Conservation (phyloP, 2,329 filamentous ascomycete genomes). For the Camillea tinctor region DNA sequence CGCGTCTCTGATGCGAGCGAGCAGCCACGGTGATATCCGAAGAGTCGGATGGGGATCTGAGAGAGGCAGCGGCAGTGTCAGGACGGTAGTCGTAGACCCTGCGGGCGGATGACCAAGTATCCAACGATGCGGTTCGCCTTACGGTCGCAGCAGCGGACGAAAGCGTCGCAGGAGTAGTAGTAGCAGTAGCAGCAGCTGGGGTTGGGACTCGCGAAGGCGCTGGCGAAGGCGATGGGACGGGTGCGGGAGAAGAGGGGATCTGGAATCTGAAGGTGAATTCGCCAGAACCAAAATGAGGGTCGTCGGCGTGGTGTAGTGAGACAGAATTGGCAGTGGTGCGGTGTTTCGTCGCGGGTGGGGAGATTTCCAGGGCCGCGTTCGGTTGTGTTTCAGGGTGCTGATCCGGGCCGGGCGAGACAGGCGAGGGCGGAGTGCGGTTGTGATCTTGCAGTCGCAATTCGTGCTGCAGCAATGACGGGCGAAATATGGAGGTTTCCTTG, state of each 20-base stretch:
- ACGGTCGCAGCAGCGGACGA: not conserved
- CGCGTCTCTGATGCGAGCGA: slow-evolving; percentile 38
- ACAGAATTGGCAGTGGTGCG: slow-evolving; percentile 17
- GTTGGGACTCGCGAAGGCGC: too few species aligned
- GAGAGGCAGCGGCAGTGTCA: slow-evolving; percentile 17
- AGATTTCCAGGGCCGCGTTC: slow-evolving; percentile 21
- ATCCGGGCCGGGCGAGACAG: slow-evolving; percentile 38
- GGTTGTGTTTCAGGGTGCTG: slow-evolving; percentile 28
- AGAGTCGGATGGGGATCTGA: slow-evolving; percentile 29
- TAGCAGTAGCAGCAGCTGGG: slow-evolving; percentile 6
- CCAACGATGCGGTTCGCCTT: slow-evolving; percentile 40
- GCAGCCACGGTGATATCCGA: slow-evolving; percentile 30
- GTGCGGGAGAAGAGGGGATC: slow-evolving; percentile 28
- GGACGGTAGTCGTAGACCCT: slow-evolving; percentile 10
- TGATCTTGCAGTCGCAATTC: slow-evolving; percentile 33
- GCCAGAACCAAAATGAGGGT: slow-evolving; percentile 32
- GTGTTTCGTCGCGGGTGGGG: slow-evolving; percentile 23
- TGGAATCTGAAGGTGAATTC: slow-evolving; percentile 40
- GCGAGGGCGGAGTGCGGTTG: slow-evolving; percentile 39
- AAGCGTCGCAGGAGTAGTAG: slow-evolving; percentile 14
- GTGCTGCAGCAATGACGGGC: slow-evolving; percentile 35
- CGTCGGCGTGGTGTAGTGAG: slow-evolving; percentile 25
- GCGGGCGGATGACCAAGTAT: slow-evolving; percentile 26
- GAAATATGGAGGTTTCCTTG: slow-evolving; percentile 36
- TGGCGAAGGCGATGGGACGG: slow-evolving; percentile 18